Evolutionary conservation across 139 green algal genomes (phyloP).

Genomic region (Closterium sp.): DNA sequence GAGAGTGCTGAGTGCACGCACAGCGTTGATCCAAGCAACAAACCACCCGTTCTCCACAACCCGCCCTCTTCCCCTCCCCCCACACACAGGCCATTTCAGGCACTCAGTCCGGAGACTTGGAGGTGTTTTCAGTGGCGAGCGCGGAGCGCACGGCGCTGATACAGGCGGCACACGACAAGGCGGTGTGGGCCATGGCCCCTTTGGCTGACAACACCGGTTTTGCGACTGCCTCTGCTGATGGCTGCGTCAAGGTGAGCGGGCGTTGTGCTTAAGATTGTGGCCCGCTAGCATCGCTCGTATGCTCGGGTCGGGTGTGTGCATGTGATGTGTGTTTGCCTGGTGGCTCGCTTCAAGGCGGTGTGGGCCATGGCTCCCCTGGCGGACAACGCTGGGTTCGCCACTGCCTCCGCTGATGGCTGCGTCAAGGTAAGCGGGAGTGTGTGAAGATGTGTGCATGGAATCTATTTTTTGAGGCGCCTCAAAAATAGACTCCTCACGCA

Average conservation of each 20-base stretch:
- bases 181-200: conserved; percentile 42
- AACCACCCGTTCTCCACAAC: neutral
- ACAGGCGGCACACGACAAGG: conserved; percentile 25
- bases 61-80: no score
- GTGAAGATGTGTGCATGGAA: no score
- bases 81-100: no score
- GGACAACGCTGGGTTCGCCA: conserved; percentile 40
- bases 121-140: conserved; percentile 42
- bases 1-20: neutral
- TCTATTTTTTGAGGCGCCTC: no score
- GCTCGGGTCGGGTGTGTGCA: no score
- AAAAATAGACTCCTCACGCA: conserved; percentile 5
- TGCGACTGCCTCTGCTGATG: conserved; percentile 35
- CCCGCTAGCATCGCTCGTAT: no score
- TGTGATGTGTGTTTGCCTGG: no score
- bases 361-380: conserved; percentile 45
- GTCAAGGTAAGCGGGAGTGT: no score
- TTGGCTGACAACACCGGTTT: conserved; percentile 45
- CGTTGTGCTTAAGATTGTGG: no score
- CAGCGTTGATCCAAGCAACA: conserved; percentile 1
- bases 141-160: neutral
- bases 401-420: neutral
- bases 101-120: conserved; percentile 11
- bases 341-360: conserved; percentile 34
- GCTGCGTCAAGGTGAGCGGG: conserved; percentile 31